These are phyloP conservation scores for Pichia insulana DNA, from an alignment of 805 yeast genomes.

Conservation along the genomic window DNA sequence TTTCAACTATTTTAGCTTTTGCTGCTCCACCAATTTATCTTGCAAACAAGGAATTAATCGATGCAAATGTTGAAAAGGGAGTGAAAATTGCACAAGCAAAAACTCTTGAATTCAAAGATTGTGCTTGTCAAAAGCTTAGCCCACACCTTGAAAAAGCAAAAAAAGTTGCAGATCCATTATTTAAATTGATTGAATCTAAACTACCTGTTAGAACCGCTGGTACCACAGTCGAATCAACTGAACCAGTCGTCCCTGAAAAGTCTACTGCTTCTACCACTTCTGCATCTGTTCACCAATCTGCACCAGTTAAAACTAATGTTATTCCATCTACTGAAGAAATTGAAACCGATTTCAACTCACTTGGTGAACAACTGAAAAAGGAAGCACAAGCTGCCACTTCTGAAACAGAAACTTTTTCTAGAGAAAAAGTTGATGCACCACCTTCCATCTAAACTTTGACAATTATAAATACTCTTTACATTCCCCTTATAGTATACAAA, in stretches of 20 bases:
- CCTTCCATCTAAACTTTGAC: background rate
- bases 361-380: constrained; percentile 13
- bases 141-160: constrained; percentile 54
- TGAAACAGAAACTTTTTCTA: constrained; percentile 9
- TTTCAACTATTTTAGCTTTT: constrained; percentile 55
- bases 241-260: background rate
- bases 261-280: constrained; percentile 11
- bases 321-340: constrained; percentile 3
- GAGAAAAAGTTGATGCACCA: constrained; percentile 10
- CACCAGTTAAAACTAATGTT: constrained; percentile 2
- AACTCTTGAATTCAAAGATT: constrained; percentile 33
- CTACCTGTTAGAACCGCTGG: constrained; percentile 64
- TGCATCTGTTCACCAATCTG: constrained; percentile 5
- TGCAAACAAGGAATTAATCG: constrained; percentile 69
- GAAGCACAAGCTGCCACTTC: constrained; percentile 10
- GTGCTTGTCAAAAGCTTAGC: constrained; percentile 35
- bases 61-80: constrained; percentile 45
- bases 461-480: background rate
- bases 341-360: constrained; percentile 13
- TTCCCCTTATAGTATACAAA: background rate
- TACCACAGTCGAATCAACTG: constrained; percentile 38
- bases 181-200: constrained; percentile 47
- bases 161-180: constrained; percentile 59
- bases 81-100: constrained; percentile 42
- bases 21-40: constrained; percentile 68